phyloP scores from a whole-genome alignment of 768 basidiomycete species.

The Mycena pura region DNA sequence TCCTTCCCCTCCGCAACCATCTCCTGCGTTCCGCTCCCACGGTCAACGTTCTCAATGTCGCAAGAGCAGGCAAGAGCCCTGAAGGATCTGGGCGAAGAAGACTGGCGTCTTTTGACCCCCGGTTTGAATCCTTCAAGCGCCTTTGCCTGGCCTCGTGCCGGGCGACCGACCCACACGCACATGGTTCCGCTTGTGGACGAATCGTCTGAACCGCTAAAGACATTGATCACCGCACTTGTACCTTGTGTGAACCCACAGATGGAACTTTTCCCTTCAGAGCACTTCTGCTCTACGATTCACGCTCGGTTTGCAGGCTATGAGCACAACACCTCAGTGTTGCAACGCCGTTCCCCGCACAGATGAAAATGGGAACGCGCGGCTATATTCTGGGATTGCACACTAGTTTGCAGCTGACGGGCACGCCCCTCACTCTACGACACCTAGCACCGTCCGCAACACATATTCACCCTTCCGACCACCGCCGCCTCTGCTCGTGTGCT shows the following conservation, averaged over 20 bases:
- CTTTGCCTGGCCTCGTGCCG: constrained; percentile 14
- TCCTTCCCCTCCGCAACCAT: neutral
- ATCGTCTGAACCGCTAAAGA: too few species aligned
- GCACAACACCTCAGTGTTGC: too few species aligned
- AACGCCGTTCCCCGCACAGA: too few species aligned
- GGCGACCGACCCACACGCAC: neutral
- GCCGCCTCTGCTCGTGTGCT: constrained; percentile 56
- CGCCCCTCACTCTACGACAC: constrained; percentile 35
- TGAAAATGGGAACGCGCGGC: too few species aligned
- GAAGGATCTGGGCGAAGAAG: neutral
- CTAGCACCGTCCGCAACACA: constrained; percentile 72
- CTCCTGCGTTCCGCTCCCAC: neutral
- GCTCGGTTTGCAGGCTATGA: too few species aligned
- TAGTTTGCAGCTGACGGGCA: too few species aligned
- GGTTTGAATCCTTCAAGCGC: neutral
- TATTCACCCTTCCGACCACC: constrained; percentile 76
- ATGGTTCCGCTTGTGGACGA: constrained; percentile 39
- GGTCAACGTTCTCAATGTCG: neutral
- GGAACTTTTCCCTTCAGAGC: too few species aligned
- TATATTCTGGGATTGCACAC: too few species aligned
- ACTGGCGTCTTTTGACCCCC: neutral
- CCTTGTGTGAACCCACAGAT: too few species aligned
- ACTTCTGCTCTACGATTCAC: too few species aligned
- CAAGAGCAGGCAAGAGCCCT: neutral
- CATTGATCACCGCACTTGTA: too few species aligned